Base-by-base conservation (phyloP, 2,329 filamentous ascomycete species). In the Harringtonia aguacate region DNA sequence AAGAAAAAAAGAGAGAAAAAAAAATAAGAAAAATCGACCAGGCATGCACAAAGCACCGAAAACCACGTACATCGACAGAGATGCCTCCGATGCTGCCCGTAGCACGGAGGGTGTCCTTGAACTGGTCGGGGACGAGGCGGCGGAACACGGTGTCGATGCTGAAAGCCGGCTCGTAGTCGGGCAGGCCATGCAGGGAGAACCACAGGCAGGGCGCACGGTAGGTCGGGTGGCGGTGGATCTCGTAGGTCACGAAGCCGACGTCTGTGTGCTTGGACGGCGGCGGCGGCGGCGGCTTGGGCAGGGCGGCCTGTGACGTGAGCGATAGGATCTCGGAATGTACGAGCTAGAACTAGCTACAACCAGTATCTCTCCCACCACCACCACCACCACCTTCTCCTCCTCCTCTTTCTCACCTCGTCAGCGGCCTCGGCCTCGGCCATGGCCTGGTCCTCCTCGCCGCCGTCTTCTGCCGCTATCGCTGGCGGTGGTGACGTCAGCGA, bases 151-250 rank as follows among this genome's bases (percentile, higher is more conserved):
- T 75, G 48, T 87, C 80, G 52, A 87, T 67, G 54, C 74, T 71
- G 55, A 81, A 71, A 13, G 76, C 62, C 33, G 70, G 65, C 50
- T 79, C 75, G 46, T 70, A 68, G 39, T 66, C 61, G 17, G 74
- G 71, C 46, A 79, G 63, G 47, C 73, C 70, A 52, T 77, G 73
- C 54, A 87, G 61, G 43, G 68, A 75, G 65, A 90, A 87, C 75
- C 84, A 89, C 45, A 89, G 69, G 47, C 84, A 84, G 9, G 85
- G 85, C 37, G 82, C 75, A 48, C 73, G 73, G 62, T 89, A 90
- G 45, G 80, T 84, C 44, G 81, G 77, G 53, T 87, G 86, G 48
- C 84, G 69, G 55, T 86, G 73, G 54, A 89, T 77, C 60, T 87
- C 81, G 64, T 88, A 89, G 48, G 74, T 71, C 52, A 85, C 76